Percentiles rank a stretch among this genome's conserved stretches.
Conservation (phyloP, 169 alveolate species). For the Babesia gibsoni region DNA sequence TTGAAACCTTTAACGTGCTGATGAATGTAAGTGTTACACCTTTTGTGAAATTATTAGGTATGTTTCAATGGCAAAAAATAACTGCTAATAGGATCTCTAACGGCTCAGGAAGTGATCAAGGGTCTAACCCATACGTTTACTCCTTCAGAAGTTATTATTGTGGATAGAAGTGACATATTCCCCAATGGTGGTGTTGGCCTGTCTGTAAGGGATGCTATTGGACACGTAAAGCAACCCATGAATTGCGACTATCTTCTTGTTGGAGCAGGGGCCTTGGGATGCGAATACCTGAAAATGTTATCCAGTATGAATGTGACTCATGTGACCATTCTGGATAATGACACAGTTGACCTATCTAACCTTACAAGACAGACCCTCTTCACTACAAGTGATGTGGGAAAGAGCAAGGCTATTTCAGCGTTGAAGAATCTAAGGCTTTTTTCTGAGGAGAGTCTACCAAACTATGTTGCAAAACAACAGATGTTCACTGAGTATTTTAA, state of each 20-base stretch:
- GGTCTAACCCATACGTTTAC: constrained; percentile 35
- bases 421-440: constrained; percentile 22
- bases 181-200: constrained; percentile 19
- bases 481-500: constrained; percentile 24
- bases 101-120: constrained; percentile 58
- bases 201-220: constrained; percentile 7
- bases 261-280: constrained; percentile 67
- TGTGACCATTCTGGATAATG: constrained; percentile 51
- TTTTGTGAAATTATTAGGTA: constrained; percentile 2
- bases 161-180: constrained; percentile 57
- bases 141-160: constrained; percentile 39
- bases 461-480: neutral
- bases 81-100: constrained; percentile 49
- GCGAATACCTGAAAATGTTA: constrained; percentile 48
- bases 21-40: constrained; percentile 1
- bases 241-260: constrained; percentile 36
- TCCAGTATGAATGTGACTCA: constrained; percentile 46
- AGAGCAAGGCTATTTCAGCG: constrained; percentile 44
- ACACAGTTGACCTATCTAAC: constrained; percentile 51
- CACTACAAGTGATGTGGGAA: constrained; percentile 52
- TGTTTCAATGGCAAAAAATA: neutral
- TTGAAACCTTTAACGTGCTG: neutral
- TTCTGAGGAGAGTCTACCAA: neutral
- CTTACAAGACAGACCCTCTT: constrained; percentile 52
- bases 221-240: neutral